A percentile compares a stretch with the other conserved stretches of the same genome.
These are phyloP conservation scores for Lobosporangium transversale DNA, from an alignment of 192 early-diverging fungal species.

Conservation along the genomic window DNA sequence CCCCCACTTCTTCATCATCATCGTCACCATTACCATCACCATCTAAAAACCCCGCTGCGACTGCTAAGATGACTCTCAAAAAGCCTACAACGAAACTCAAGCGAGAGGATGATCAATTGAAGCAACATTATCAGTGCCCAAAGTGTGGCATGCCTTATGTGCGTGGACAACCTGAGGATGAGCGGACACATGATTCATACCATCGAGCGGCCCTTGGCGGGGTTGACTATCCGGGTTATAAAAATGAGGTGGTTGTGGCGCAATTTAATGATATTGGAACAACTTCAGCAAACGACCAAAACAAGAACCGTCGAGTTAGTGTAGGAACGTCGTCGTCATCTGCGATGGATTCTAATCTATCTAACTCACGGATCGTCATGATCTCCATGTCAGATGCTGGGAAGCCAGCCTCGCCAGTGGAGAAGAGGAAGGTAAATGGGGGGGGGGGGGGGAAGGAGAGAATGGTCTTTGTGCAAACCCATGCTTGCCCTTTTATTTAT, in stretches of 20 bases:
- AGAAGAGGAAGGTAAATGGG: slow-evolving; percentile 57
- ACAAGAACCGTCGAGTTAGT: neutral
- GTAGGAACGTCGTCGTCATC: neutral
- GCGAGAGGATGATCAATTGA: slow-evolving; percentile 40
- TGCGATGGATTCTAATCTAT: neutral
- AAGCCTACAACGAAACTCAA: slow-evolving; percentile 23
- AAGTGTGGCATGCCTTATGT: slow-evolving; percentile 58
- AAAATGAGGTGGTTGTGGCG: slow-evolving; percentile 53
- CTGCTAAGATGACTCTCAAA: neutral
- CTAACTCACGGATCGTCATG: slow-evolving; percentile 42
- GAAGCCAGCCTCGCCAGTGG: slow-evolving; percentile 4
- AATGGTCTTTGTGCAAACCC: neutral
- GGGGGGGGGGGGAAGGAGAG: too few species aligned
- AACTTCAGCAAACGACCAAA: neutral
- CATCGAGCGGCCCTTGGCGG: slow-evolving; percentile 52
- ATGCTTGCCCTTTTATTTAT: too few species aligned
- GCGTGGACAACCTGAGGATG: slow-evolving; percentile 53
- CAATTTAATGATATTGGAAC: slow-evolving; percentile 9
- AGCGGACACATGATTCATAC: slow-evolving; percentile 53
- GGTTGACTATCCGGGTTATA: slow-evolving; percentile 58
- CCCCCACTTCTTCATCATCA: neutral
- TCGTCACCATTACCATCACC: neutral
- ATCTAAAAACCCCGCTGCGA: neutral
- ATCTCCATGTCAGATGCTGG: slow-evolving; percentile 43
- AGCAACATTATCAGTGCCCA: slow-evolving; percentile 50